phyloP scores from a whole-genome alignment of 169 alveolate genomes.

The Babesia gibsoni region DNA sequence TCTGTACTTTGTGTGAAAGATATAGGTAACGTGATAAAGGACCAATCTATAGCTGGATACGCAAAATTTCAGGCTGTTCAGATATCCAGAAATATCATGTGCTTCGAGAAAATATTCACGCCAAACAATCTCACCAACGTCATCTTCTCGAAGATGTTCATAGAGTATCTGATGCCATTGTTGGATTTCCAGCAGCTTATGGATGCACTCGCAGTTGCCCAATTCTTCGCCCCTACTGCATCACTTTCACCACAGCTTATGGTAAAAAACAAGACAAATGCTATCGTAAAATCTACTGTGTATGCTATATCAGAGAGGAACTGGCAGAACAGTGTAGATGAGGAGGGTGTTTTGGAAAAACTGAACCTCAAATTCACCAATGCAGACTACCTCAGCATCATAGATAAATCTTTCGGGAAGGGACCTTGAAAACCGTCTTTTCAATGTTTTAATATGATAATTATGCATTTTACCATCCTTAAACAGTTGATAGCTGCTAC shows the following conservation, averaged over 20 bases:
- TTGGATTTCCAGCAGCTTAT: conserved; percentile 9
- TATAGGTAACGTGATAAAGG: background rate
- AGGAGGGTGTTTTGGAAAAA: background rate
- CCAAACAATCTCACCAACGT: conserved; percentile 25
- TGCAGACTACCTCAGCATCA: background rate
- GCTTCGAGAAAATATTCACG: conserved; percentile 26
- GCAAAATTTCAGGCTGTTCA: conserved; percentile 18
- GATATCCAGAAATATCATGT: conserved; percentile 20
- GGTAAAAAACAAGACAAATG: conserved; percentile 24
- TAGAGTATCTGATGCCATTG: conserved; percentile 22
- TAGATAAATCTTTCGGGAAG: background rate
- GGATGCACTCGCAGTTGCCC: conserved; percentile 47
- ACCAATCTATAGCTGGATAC: conserved; percentile 1
- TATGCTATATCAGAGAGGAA: background rate
- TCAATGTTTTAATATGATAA: too few species aligned
- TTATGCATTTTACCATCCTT: too few species aligned
- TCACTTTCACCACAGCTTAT: conserved; percentile 10
- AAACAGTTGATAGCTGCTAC: too few species aligned
- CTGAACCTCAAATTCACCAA: background rate
- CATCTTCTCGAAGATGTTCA: conserved; percentile 24
- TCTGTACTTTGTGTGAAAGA: conserved; percentile 4
- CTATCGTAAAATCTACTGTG: conserved; percentile 6
- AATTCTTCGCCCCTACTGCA: background rate
- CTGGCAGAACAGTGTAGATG: background rate
- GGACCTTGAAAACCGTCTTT: too few species aligned